These are phyloP conservation scores for Fusarium pseudocircinatum DNA, from an alignment of 2,329 filamentous ascomycete genomes.

Conservation along the genomic window DNA sequence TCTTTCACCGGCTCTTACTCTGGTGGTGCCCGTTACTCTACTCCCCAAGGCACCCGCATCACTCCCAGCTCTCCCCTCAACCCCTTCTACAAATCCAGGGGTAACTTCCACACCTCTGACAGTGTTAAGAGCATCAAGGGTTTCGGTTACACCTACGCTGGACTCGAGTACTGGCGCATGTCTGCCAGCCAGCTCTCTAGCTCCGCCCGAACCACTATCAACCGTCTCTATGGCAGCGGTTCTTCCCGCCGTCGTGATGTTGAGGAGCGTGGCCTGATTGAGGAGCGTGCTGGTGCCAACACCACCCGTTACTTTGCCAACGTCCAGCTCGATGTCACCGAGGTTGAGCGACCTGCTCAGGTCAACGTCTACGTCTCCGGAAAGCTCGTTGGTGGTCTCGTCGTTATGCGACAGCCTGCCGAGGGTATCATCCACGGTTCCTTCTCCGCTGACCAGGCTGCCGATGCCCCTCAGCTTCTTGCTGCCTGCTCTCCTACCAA, in stretches of 20 bases:
- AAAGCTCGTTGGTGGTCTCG: conserved; percentile 47
- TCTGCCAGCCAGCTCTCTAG: conserved; percentile 43
- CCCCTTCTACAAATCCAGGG: conserved; percentile 58
- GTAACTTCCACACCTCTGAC: conserved; percentile 54
- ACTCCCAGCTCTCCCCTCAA: conserved; percentile 57
- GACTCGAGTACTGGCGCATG: conserved; percentile 50
- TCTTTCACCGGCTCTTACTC: conserved; percentile 50
- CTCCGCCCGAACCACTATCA: conserved; percentile 47
- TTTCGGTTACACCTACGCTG: conserved; percentile 54
- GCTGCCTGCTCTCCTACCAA: conserved; percentile 30
- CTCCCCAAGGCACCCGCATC: conserved; percentile 51
- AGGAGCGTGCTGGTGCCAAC: conserved; percentile 20
- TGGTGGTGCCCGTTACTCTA: conserved; percentile 52
- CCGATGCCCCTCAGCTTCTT: conserved; percentile 67
- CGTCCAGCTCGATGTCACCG: conserved; percentile 47
- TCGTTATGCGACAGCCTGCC: conserved; percentile 50
- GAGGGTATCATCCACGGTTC: conserved; percentile 46
- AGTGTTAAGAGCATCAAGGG: conserved; percentile 46
- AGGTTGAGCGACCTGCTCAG: conserved; percentile 50
- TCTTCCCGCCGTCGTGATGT: conserved; percentile 25
- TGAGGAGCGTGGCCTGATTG: conserved; percentile 23
- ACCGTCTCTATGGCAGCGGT: conserved; percentile 44
- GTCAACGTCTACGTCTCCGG: conserved; percentile 49
- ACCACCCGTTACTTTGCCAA: conserved; percentile 49
- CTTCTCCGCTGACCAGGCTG: conserved; percentile 66